Percentiles rank a stretch among this genome's conserved stretches.
Evolutionary conservation across 163 green algal genomes (phyloP).

Genomic region (Scenedesmus sp.): DNA sequence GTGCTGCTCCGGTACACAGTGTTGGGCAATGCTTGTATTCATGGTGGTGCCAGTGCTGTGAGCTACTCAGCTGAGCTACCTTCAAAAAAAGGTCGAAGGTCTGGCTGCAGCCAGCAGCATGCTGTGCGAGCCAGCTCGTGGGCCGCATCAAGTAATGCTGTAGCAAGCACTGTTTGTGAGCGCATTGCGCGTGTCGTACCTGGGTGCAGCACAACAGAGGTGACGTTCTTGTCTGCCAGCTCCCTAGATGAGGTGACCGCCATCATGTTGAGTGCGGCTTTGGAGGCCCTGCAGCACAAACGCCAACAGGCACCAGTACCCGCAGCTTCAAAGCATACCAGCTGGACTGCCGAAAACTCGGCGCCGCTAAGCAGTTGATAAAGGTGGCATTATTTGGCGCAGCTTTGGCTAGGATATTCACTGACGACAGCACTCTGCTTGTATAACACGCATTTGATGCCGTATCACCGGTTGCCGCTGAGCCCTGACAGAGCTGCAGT

Average conservation of each 20-base stretch:
- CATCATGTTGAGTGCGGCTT: slow-evolving; percentile 9
- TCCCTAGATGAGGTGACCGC: slow-evolving; percentile 9
- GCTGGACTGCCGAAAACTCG: no score
- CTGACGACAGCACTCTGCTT: no score
- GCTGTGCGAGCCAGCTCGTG: background rate
- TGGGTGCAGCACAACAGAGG: slow-evolving; percentile 5
- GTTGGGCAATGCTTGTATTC: no score
- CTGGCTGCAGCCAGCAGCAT: background rate
- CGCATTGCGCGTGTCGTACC: background rate
- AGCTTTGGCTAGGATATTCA: no score
- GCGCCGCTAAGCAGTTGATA: no score
- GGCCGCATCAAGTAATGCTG: background rate
- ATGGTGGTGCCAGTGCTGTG: no score
- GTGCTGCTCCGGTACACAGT: no score
- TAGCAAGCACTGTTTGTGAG: background rate
- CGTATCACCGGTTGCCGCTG: no score
- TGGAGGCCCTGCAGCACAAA: background rate
- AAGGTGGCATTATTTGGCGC: no score
- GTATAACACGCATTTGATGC: no score
- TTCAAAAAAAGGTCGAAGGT: no score
- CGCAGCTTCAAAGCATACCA: background rate
- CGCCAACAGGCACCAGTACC: background rate
- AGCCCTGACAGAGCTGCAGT: background rate
- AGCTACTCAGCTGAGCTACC: no score
- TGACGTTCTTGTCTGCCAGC: slow-evolving; percentile 7